Percentiles rank a stretch among this genome's conserved stretches.
phyloP scores from a whole-genome alignment of 2,329 filamentous ascomycete species.

The Aureobasidium mangrovei region DNA sequence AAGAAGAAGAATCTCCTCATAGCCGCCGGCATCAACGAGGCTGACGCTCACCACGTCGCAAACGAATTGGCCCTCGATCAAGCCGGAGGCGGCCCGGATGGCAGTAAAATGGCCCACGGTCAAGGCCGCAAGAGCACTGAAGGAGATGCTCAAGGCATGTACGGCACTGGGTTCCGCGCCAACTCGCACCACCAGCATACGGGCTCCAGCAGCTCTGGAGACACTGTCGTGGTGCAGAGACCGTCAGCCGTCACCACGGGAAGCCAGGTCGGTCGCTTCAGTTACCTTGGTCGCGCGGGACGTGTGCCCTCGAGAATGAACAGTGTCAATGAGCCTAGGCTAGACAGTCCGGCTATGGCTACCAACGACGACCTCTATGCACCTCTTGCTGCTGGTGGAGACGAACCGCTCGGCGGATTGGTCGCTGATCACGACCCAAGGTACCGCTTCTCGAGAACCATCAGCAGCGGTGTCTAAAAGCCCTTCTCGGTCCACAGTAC shows the following conservation, averaged over 20 bases:
- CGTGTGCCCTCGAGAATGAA: not conserved
- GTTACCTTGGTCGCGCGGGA: slow-evolving; percentile 12
- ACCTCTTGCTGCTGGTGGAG: slow-evolving; percentile 8
- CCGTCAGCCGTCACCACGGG: slow-evolving; percentile 15
- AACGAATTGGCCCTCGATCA: slow-evolving; percentile 14
- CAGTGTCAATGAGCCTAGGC: slow-evolving; percentile 3
- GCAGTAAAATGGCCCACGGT: slow-evolving; percentile 15
- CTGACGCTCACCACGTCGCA: slow-evolving; percentile 17
- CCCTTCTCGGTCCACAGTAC: not conserved
- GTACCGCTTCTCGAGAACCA: slow-evolving; percentile 17
- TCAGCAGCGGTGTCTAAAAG: slow-evolving; percentile 17
- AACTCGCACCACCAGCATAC: slow-evolving; percentile 8
- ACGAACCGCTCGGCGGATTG: slow-evolving; percentile 15
- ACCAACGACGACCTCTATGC: slow-evolving; percentile 16
- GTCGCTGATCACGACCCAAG: slow-evolving; percentile 13
- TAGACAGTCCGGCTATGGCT: slow-evolving; percentile 15
- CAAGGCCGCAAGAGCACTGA: slow-evolving; percentile 13
- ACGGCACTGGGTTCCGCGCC: slow-evolving; percentile 17
- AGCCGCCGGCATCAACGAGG: slow-evolving; percentile 19
- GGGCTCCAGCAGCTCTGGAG: slow-evolving; percentile 13
- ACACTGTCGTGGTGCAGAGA: slow-evolving; percentile 14
- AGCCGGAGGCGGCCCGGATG: slow-evolving; percentile 9
- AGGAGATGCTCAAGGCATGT: slow-evolving; percentile 13
- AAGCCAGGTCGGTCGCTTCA: slow-evolving; percentile 15
- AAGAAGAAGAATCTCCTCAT: slow-evolving; percentile 17